Conservation (phyloP, 768 basidiomycete genomes). For the Amanita jacksonii region DNA sequence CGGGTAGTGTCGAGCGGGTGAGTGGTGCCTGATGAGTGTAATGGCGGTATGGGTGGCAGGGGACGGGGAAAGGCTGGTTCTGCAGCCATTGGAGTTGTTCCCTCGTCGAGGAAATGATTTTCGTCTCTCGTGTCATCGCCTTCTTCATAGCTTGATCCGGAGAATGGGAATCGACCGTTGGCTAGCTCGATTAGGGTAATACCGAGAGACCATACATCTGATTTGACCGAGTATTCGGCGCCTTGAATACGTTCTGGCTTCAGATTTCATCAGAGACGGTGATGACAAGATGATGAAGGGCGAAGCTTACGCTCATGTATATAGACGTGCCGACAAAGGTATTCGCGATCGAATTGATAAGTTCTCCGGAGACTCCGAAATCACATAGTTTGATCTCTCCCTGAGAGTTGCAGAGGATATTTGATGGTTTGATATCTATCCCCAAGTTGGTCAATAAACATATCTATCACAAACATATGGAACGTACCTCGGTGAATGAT, state of each 20-base stretch:
- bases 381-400: slow-evolving; percentile 99
- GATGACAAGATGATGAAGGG: neutral
- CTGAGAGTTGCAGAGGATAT: slow-evolving; percentile 88
- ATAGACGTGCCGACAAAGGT: slow-evolving; percentile 99
- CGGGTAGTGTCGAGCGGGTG: slow-evolving; percentile 24
- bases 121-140: no score
- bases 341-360: slow-evolving; percentile 98
- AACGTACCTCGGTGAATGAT: slow-evolving; percentile 97
- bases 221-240: slow-evolving; percentile 96
- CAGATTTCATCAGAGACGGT: slow-evolving; percentile 4
- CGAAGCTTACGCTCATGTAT: slow-evolving; percentile 86
- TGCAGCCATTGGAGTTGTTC: neutral
- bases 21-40: slow-evolving; percentile 36
- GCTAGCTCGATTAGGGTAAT: slow-evolving; percentile 96
- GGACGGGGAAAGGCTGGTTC: neutral
- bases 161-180: slow-evolving; percentile 96
- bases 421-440: slow-evolving; percentile 97
- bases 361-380: slow-evolving; percentile 97
- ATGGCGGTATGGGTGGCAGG: neutral
- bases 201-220: slow-evolving; percentile 98
- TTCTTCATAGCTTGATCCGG: slow-evolving; percentile 67
- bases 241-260: slow-evolving; percentile 99
- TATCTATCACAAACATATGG: neutral
- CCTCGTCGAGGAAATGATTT: no score
- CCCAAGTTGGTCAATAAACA: neutral